Conservation (phyloP, 192 early-diverging fungal species). For the Entomortierella chlamydospora region DNA sequence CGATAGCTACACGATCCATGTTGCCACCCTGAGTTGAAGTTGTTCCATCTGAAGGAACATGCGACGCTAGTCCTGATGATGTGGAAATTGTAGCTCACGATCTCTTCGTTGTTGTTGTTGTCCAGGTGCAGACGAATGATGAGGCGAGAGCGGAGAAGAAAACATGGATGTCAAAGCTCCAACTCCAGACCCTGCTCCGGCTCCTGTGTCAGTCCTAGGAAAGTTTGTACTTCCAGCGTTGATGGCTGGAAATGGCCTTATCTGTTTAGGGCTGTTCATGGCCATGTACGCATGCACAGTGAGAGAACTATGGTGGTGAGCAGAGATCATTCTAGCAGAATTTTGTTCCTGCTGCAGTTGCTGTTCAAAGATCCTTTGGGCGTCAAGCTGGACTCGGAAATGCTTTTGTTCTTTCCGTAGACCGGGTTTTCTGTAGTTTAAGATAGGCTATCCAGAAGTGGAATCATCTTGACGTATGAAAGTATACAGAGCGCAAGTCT, state of each 20-base stretch:
- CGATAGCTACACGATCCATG: background rate
- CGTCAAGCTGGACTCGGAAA: slow-evolving; percentile 43
- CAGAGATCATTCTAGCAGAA: slow-evolving; percentile 23
- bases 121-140: background rate
- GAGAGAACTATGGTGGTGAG: slow-evolving; percentile 28
- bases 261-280: slow-evolving; percentile 27
- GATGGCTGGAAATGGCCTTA: slow-evolving; percentile 12
- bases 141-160: slow-evolving; percentile 23
- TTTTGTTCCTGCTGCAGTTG: slow-evolving; percentile 51
- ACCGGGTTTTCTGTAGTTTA: slow-evolving; percentile 44
- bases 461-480: slow-evolving; percentile 43
- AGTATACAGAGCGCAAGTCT: slow-evolving; percentile 44
- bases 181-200: background rate
- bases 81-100: slow-evolving; percentile 14
- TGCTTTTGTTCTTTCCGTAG: slow-evolving; percentile 53
- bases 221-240: slow-evolving; percentile 15
- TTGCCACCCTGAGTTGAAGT: background rate
- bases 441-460: slow-evolving; percentile 35
- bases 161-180: slow-evolving; percentile 23
- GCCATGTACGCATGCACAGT: slow-evolving; percentile 25
- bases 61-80: slow-evolving; percentile 23
- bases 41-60: background rate
- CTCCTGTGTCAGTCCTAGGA: slow-evolving; percentile 10
- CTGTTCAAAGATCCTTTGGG: slow-evolving; percentile 48
- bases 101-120: background rate